Conservation (phyloP, 768 basidiomycete genomes). For the Strobilomyces echinocephalus region DNA sequence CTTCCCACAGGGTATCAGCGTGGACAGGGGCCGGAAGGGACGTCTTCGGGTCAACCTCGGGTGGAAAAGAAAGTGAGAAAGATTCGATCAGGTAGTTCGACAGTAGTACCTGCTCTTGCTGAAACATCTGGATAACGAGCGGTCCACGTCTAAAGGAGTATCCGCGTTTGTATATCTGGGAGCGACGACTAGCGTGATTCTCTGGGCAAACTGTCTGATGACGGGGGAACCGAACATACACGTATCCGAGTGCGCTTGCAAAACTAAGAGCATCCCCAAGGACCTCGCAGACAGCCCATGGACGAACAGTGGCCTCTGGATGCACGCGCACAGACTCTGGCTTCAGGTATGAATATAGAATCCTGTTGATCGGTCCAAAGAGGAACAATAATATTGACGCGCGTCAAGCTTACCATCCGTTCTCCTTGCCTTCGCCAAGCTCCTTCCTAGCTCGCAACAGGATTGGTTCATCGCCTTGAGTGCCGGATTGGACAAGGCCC, state of each 20-base stretch:
- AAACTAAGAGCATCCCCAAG: constrained; percentile 77
- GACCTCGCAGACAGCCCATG: constrained; percentile 78
- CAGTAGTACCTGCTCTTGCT: constrained; percentile 68
- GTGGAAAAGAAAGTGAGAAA: constrained; percentile 6
- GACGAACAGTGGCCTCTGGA: constrained; percentile 82
- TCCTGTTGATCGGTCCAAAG: constrained; percentile 38
- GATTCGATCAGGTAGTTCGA: constrained; percentile 1
- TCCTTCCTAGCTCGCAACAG: constrained; percentile 74
- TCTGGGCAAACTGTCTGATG: not conserved
- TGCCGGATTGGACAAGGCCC: constrained; percentile 46
- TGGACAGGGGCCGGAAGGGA: constrained; percentile 75
- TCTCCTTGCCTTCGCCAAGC: constrained; percentile 46
- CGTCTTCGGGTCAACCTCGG: constrained; percentile 68
- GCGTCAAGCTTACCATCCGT: constrained; percentile 53
- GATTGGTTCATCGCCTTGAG: constrained; percentile 56
- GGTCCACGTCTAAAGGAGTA: constrained; percentile 69
- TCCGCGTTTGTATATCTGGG: constrained; percentile 78
- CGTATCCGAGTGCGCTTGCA: constrained; percentile 73
- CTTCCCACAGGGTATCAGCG: constrained; percentile 78
- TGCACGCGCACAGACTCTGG: constrained; percentile 81
- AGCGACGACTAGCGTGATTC: constrained; percentile 45
- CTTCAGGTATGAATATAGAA: constrained; percentile 74
- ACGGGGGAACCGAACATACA: constrained; percentile 38
- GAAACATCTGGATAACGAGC: constrained; percentile 76
- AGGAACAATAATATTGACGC: not conserved